Conservation (phyloP, 2,329 filamentous ascomycete genomes). For the Fusarium sp. region DNA sequence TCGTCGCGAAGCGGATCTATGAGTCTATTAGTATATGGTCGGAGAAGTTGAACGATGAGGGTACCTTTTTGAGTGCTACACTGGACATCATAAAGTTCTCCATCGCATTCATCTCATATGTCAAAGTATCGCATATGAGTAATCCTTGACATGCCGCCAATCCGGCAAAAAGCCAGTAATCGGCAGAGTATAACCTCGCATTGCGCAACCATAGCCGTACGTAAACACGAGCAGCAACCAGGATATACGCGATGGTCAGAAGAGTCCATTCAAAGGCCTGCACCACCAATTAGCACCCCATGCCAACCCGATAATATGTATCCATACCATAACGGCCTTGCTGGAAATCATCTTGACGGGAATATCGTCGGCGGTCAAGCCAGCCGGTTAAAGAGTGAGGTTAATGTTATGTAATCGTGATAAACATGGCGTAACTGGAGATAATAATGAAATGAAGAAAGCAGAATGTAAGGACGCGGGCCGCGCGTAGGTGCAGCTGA, state of each 20-base stretch:
- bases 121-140: conserved; percentile 4
- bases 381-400: neutral
- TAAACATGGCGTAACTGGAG: neutral
- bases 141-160: conserved; percentile 6
- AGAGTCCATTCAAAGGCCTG: conserved; percentile 20
- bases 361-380: neutral
- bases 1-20: conserved; percentile 10
- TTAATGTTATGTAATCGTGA: neutral
- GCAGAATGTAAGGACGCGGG: neutral
- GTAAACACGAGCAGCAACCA: conserved; percentile 9
- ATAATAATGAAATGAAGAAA: neutral
- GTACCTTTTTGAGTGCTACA: neutral
- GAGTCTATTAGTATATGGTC: too few relatives aligned
- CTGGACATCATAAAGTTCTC: conserved; percentile 9
- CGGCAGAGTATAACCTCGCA: conserved; percentile 3
- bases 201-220: conserved; percentile 1
- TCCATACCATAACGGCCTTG: neutral
- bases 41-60: too few relatives aligned
- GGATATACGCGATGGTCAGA: conserved; percentile 1
- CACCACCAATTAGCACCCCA: neutral
- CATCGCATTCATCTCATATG: conserved; percentile 11
- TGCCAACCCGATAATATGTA: too few relatives aligned
- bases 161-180: neutral
- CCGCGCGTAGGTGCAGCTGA: neutral
- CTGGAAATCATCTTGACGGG: conserved; percentile 8